A percentile compares a stretch with the other conserved stretches of the same genome.
Evolutionary conservation across 495 filamentous ascomycete species (phyloP).

Genomic region (Penicillium taxi): DNA sequence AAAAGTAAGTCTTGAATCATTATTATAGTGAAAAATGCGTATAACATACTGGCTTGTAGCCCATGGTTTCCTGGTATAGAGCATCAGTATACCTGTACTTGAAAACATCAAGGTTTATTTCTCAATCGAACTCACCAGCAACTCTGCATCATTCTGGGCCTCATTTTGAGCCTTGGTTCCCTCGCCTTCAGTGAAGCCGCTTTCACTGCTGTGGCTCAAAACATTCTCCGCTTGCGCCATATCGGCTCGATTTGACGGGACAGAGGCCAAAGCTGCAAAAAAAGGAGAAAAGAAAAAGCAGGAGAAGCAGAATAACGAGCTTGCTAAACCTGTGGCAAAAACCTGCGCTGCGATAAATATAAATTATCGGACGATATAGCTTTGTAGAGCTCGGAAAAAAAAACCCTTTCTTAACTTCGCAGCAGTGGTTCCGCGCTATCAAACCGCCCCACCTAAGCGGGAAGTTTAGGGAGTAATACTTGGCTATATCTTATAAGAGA

Average conservation of each 20-base stretch:
- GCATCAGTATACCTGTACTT: conserved; percentile 18
- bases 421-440: too few relatives aligned
- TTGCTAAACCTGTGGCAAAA: too few relatives aligned
- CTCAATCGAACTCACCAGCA: conserved; percentile 36
- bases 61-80: conserved; percentile 35
- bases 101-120: too few relatives aligned
- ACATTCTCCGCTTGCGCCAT: conserved; percentile 18
- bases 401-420: neutral
- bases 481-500: too few relatives aligned
- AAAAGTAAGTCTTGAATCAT: neutral
- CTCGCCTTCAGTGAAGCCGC: conserved; percentile 20
- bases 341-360: too few relatives aligned
- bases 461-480: conserved; percentile 15
- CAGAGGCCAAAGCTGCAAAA: too few relatives aligned
- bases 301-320: too few relatives aligned
- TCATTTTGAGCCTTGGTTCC: conserved; percentile 23
- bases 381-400: too few relatives aligned
- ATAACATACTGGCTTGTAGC: conserved; percentile 43
- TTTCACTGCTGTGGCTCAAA: conserved; percentile 22
- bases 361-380: too few relatives aligned
- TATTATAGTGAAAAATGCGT: too few relatives aligned
- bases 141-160: conserved; percentile 36
- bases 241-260: neutral
- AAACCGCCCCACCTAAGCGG: too few relatives aligned
- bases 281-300: too few relatives aligned